Conservation (phyloP, 768 basidiomycete genomes). For the Daedalea quercina region DNA sequence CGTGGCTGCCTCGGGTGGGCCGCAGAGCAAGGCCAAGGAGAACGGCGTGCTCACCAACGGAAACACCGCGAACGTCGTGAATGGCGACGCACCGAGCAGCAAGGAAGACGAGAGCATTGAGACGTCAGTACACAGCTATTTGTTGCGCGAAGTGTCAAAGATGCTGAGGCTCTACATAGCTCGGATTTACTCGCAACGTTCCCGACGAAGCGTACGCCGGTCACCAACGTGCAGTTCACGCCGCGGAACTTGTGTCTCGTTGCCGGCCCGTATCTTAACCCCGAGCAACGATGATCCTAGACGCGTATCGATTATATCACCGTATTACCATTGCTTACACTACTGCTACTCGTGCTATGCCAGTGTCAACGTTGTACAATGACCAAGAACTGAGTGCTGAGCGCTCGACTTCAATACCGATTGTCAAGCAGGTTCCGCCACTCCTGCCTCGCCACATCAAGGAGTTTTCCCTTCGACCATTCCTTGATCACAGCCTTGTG, state of each 20-base stretch:
- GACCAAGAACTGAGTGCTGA: background rate
- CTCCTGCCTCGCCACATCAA: background rate
- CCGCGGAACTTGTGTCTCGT: constrained; percentile 90
- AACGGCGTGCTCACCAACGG: constrained; percentile 38
- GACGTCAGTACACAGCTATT: constrained; percentile 53
- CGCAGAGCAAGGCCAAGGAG: constrained; percentile 47
- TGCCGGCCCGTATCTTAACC: constrained; percentile 65
- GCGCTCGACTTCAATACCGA: background rate
- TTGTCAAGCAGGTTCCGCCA: background rate
- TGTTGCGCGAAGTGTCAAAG: background rate
- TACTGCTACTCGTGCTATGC: background rate
- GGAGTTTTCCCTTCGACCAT: background rate
- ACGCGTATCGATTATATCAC: too few species aligned
- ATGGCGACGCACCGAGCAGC: constrained; percentile 14
- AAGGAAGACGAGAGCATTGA: constrained; percentile 50
- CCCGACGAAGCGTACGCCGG: constrained; percentile 92
- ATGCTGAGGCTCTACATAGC: constrained; percentile 32
- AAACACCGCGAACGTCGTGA: constrained; percentile 16
- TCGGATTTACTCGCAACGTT: constrained; percentile 84
- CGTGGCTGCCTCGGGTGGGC: constrained; percentile 72
- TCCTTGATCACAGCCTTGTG: background rate
- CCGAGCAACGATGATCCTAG: constrained; percentile 40
- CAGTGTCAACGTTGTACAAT: background rate
- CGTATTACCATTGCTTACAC: background rate
- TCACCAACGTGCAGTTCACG: constrained; percentile 90